Conservation (phyloP, 257 asterid species). For the Knoxia roxburghii region DNA sequence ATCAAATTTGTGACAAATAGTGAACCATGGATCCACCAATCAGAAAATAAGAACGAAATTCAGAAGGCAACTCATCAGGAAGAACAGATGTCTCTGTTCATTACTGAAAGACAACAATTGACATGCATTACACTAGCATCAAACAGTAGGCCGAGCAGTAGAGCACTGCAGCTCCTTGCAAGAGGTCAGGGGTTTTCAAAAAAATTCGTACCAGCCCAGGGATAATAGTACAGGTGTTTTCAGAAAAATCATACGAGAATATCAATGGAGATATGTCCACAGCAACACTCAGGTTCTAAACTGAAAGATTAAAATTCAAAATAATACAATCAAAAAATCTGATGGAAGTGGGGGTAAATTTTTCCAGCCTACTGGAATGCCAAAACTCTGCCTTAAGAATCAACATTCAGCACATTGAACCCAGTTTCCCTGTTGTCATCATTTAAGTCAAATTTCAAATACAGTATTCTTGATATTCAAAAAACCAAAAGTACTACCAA, state of each 20-base stretch:
- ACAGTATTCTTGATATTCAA: not conserved
- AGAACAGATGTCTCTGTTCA: not conserved
- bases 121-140: too few species aligned
- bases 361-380: not conserved
- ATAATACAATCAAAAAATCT: too few species aligned
- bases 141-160: too few species aligned
- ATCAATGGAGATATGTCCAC: not conserved
- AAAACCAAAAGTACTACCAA: not conserved
- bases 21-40: not conserved
- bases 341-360: not conserved
- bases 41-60: not conserved
- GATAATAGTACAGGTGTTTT: too few species aligned
- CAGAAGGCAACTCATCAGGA: not conserved
- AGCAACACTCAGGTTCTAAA: not conserved
- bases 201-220: too few species aligned
- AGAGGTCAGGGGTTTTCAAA: too few species aligned
- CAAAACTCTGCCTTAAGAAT: not conserved
- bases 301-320: not conserved
- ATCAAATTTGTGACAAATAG: not conserved
- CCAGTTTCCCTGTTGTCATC: not conserved
- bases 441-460: not conserved
- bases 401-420: not conserved
- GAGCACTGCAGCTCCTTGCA: too few species aligned
- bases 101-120: not conserved
- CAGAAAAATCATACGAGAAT: not conserved